Evolutionary conservation across 1,139 yeast genomes (phyloP).

Genomic region (Candida labiduridarum): DNA sequence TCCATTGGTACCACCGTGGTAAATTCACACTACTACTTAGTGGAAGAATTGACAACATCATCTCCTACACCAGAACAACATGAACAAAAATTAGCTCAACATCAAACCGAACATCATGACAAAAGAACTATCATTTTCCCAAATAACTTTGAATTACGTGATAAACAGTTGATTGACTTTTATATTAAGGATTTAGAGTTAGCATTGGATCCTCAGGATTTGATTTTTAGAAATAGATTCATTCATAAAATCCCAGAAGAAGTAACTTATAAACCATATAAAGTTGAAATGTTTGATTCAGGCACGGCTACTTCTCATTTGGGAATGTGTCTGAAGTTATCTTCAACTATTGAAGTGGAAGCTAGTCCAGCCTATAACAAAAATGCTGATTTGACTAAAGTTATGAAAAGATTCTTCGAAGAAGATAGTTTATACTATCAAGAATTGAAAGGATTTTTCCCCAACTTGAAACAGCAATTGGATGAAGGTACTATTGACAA

Average conservation of each 20-base stretch:
- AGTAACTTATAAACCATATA: neutral
- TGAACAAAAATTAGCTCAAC: neutral
- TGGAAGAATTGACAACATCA: neutral
- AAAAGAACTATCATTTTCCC: conserved; percentile 4
- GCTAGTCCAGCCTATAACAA: conserved; percentile 3
- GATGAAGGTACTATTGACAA: conserved; percentile 28
- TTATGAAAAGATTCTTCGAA: conserved; percentile 15
- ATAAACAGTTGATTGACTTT: neutral
- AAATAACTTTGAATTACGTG: neutral
- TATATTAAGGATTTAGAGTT: neutral
- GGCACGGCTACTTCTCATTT: neutral
- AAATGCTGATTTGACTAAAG: conserved; percentile 15
- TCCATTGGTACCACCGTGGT: neutral
- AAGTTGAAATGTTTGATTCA: conserved; percentile 2
- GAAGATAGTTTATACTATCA: conserved; percentile 22
- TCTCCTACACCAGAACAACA: neutral
- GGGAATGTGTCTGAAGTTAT: conserved; percentile 1
- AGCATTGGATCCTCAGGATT: conserved; percentile 6
- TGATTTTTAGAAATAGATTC: conserved; percentile 2
- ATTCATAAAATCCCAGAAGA: neutral
- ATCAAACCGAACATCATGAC: neutral
- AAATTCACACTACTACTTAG: neutral
- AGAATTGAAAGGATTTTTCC: conserved; percentile 30
- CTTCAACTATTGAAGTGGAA: neutral
- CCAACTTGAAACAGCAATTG: conserved; percentile 28